phyloP scores from a whole-genome alignment of 1,284 basidiomycete species.

The Schizophyllum commune region DNA sequence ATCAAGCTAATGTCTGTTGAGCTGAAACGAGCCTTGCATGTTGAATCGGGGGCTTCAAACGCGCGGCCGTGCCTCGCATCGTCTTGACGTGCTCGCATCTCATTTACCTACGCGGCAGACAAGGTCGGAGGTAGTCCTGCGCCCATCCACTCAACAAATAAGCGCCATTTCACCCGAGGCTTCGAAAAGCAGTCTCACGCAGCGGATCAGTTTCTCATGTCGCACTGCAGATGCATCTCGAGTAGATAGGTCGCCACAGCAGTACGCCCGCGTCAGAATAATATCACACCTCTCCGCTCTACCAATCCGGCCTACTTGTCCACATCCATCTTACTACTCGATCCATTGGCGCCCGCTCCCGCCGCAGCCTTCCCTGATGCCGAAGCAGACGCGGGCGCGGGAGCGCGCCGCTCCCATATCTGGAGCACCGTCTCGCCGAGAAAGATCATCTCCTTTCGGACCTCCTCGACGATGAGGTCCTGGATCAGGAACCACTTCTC shows the following conservation, averaged over 20 bases:
- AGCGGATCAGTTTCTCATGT: too few relatives aligned
- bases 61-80: not conserved
- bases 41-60: not conserved
- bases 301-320: conserved; percentile 16
- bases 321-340: conserved; percentile 16
- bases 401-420: conserved; percentile 34
- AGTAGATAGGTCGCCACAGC: not conserved
- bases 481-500: conserved; percentile 98
- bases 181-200: too few relatives aligned
- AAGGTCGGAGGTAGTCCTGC: not conserved
- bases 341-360: not conserved
- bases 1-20: not conserved
- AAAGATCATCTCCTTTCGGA: conserved; percentile 96
- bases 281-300: not conserved
- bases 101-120: not conserved
- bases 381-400: too few relatives aligned
- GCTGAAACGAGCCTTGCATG: not conserved
- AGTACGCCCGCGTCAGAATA: not conserved
- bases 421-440: conserved; percentile 94
- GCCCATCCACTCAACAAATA: too few relatives aligned
- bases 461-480: conserved; percentile 94
- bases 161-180: too few relatives aligned
- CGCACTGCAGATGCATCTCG: too few relatives aligned
- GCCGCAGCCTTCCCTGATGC: too few relatives aligned
- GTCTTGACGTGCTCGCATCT: not conserved